Evolutionary conservation across 2,329 filamentous ascomycete species (phyloP), one percentile per base, ranked within the genome.

Genomic region (Didymella glomerata): DNA sequence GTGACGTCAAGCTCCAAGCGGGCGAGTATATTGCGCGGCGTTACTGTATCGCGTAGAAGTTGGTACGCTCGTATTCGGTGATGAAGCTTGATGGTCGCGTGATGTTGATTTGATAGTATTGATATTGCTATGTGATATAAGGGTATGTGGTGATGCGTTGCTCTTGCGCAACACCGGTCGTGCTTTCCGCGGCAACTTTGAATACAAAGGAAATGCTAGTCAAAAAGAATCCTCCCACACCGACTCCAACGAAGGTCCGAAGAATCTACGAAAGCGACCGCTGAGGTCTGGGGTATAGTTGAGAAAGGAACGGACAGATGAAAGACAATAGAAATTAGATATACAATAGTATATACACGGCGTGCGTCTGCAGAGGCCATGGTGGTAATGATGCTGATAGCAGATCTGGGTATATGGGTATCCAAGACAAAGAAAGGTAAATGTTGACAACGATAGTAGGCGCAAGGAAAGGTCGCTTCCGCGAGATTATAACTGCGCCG

Each of bases 391-490:
- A 40, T 20, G 36, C 18, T 20, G 18, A 14, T 20, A 40, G 36
- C 36, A 40, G n/a, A 40, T 40, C n/a, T 25, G 41, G 41, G 18
- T 20, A 44, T 44, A 20, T 44, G 22, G 22, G 41, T 44, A 44
- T 25, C 36, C 36, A 40, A 32, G 14, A 36, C 61, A 59, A 59
- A 55, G 38, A 49, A 51, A 49, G 40, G 27, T 48, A 45, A 32
- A 50, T 53, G 30, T 32, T 32, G 32, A 18, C 32, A 48, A 55
- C 28, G 54, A 48, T 57, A 49, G 16, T 36, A 51, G 38, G 38
- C 28, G 36, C 48, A 51, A 42, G 25, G 38, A 42, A 41, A 51
- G 18, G 36, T 36, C 14, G 30, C 30, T 32, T 14, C 30, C 9
- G 38, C 10, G 40, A 42, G 40, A n/a, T 25, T 14, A 10, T 16